A percentile compares a stretch with the other conserved stretches of the same genome.
phyloP scores from a whole-genome alignment of 306 rosid genomes.

The Geum urbanum region DNA sequence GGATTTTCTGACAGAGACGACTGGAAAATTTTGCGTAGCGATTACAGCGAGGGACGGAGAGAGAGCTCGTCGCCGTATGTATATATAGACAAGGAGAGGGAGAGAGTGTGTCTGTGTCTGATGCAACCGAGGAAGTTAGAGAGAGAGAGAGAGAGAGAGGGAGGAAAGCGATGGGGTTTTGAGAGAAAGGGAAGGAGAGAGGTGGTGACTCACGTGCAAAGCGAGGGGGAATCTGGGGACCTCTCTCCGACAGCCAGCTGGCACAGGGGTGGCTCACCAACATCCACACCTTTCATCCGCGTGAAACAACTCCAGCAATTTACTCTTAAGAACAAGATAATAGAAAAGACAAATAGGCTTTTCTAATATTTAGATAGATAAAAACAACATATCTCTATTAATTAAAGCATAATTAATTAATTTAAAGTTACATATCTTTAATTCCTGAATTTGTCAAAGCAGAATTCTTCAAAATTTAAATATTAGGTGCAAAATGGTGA shows the following conservation, averaged over 20 bases:
- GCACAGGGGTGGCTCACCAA: conserved; percentile 90
- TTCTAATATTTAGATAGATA: no score
- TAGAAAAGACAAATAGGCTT: no score
- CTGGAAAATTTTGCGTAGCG: conserved; percentile 13
- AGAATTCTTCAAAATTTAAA: no score
- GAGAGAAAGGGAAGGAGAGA: conserved; percentile 19
- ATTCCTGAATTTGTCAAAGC: no score
- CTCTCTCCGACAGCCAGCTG: conserved; percentile 99
- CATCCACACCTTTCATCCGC: conserved; percentile 91
- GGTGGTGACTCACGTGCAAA: conserved; percentile 74
- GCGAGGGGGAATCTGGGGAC: conserved; percentile 54
- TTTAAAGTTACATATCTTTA: no score
- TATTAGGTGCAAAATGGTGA: no score
- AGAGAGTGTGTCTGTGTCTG: conserved; percentile 2
- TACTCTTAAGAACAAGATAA: no score
- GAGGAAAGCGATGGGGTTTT: conserved; percentile 42
- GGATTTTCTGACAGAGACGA: conserved; percentile 6
- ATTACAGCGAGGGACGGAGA: conserved; percentile 1
- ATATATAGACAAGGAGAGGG: not conserved
- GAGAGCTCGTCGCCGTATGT: not conserved
- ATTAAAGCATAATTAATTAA: no score
- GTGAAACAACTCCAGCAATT: conserved; percentile 51
- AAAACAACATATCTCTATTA: no score
- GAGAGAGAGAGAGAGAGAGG: not conserved
- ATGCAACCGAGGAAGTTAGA: conserved; percentile 18